Conservation (phyloP, 768 basidiomycete genomes). For the Galerina marginata region DNA sequence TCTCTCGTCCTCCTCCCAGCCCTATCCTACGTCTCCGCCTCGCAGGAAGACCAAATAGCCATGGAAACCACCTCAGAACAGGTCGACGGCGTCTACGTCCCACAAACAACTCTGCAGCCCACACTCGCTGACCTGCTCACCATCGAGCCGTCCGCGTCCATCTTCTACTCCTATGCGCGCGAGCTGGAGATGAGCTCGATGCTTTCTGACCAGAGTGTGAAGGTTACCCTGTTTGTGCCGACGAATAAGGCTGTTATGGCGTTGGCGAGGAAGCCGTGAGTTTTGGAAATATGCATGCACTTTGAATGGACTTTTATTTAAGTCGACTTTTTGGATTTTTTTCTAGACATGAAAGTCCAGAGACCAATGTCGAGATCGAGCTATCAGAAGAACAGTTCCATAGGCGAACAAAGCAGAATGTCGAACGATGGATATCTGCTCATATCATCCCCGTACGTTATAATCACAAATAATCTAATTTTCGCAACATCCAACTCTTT, state of each 20-base stretch:
- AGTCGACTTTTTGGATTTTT: slow-evolving; percentile 4
- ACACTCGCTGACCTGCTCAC: slow-evolving; percentile 79
- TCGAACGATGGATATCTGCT: slow-evolving; percentile 80
- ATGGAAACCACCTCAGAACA: slow-evolving; percentile 26
- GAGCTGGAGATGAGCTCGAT: slow-evolving; percentile 65
- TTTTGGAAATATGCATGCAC: slow-evolving; percentile 12
- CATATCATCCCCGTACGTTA: slow-evolving; percentile 79
- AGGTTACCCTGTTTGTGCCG: slow-evolving; percentile 75
- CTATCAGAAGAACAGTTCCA: slow-evolving; percentile 75
- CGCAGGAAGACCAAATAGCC: slow-evolving; percentile 39
- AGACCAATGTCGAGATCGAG: slow-evolving; percentile 48
- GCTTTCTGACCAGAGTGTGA: slow-evolving; percentile 44
- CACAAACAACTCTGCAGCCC: slow-evolving; percentile 52
- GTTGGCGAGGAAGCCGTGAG: slow-evolving; percentile 81
- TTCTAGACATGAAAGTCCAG: slow-evolving; percentile 66
- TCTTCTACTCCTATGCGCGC: slow-evolving; percentile 84
- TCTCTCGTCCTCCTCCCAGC: slow-evolving; percentile 36
- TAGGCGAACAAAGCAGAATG: slow-evolving; percentile 61
- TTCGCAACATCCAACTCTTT: no score
- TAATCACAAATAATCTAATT: neutral
- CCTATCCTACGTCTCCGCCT: slow-evolving; percentile 33
- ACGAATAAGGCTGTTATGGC: slow-evolving; percentile 90
- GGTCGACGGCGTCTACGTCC: slow-evolving; percentile 26
- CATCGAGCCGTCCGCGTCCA: slow-evolving; percentile 74
- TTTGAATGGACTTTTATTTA: neutral